phyloP scores from a whole-genome alignment of 2,329 filamentous ascomycete genomes.

The Penicillium decumbens region DNA sequence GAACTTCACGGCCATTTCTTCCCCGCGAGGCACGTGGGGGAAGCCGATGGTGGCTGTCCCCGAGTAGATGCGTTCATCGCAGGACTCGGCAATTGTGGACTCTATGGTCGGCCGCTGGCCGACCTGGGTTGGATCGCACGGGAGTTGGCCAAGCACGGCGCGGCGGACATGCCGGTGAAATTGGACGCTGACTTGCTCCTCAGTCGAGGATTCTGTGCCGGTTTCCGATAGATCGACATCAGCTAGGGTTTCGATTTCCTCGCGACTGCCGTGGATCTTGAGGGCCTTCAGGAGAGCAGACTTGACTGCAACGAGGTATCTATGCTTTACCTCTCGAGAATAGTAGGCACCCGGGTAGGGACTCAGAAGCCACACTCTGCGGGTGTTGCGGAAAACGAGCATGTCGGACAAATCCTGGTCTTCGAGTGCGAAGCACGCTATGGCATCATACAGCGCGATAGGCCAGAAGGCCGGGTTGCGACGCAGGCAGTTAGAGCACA shows the following conservation, averaged over 20 bases:
- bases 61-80: background rate
- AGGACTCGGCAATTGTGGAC: background rate
- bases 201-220: background rate
- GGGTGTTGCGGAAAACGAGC: background rate
- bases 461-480: conserved; percentile 7
- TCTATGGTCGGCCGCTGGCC: background rate
- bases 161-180: background rate
- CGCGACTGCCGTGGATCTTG: background rate
- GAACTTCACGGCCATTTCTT: background rate
- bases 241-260: background rate
- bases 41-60: background rate
- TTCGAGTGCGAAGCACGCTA: conserved; percentile 1
- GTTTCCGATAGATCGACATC: background rate
- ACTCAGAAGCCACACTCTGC: too few species aligned
- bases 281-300: background rate
- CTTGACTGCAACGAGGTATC: background rate
- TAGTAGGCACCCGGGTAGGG: too few species aligned
- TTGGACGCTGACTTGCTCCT: background rate
- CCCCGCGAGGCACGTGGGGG: background rate
- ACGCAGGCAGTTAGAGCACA: conserved; percentile 9
- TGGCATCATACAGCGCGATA: background rate
- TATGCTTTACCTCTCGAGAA: too few species aligned
- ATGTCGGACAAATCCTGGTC: background rate
- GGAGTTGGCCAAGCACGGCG: background rate
- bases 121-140: background rate